These are phyloP conservation scores for Agrocybe pediades DNA, from an alignment of 768 basidiomycete genomes.

Conservation along the genomic window DNA sequence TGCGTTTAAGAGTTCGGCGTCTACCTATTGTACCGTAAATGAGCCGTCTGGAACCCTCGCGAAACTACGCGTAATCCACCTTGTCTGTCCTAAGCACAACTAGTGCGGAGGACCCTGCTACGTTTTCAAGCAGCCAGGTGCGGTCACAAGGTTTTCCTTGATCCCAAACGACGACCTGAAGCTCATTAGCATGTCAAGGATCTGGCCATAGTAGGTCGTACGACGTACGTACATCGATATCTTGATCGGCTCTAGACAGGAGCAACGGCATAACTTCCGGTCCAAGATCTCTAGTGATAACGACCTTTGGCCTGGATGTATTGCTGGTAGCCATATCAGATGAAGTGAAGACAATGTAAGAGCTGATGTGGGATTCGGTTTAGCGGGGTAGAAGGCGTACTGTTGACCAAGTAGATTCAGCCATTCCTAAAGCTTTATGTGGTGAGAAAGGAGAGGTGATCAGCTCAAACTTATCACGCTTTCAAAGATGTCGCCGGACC, in stretches of 20 bases:
- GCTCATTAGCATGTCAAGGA: constrained; percentile 1
- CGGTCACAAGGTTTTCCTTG: constrained; percentile 59
- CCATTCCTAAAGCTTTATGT: not conserved
- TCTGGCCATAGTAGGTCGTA: not conserved
- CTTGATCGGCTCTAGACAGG: constrained; percentile 32
- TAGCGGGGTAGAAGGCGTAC: constrained; percentile 15
- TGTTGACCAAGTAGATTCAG: constrained; percentile 9
- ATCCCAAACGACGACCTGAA: constrained; percentile 44
- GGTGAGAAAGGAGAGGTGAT: not conserved
- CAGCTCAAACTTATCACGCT: no score
- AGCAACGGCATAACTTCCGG: constrained; percentile 62
- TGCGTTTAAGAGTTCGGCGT: constrained; percentile 70
- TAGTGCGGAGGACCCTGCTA: constrained; percentile 61
- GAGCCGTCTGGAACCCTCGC: not conserved
- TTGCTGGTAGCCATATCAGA: not conserved
- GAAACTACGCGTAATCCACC: constrained; percentile 43
- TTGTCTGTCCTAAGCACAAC: constrained; percentile 73
- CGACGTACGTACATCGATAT: constrained; percentile 53
- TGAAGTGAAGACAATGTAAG: constrained; percentile 1
- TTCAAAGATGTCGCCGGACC: no score
- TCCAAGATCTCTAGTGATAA: constrained; percentile 64
- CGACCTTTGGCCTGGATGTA: constrained; percentile 40
- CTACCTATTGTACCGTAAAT: constrained; percentile 47
- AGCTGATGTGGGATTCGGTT: constrained; percentile 16
- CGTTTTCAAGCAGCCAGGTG: constrained; percentile 74